These are phyloP conservation scores for Creolimax fragrantissima DNA, from an alignment of 78 protist genomes.

Conservation along the genomic window DNA sequence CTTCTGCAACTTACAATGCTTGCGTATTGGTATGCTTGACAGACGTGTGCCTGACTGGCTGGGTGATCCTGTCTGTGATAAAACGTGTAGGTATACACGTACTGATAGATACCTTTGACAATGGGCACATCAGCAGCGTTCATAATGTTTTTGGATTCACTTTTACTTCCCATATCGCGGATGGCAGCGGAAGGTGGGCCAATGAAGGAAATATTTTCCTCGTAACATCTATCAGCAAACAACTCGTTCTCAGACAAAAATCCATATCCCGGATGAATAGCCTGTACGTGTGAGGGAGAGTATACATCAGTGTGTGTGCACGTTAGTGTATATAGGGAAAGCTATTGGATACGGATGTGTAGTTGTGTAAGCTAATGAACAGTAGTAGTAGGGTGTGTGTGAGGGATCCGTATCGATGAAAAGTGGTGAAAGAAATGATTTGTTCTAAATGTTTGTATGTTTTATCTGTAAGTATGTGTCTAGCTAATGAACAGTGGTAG, in stretches of 20 bases:
- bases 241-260: slow-evolving; percentile 86
- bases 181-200: slow-evolving; percentile 78
- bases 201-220: slow-evolving; percentile 50
- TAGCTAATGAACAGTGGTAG: not conserved
- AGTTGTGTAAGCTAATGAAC: not conserved
- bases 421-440: not conserved
- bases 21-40: too few relatives aligned
- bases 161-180: slow-evolving; percentile 89
- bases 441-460: not conserved
- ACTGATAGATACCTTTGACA: slow-evolving; percentile 32
- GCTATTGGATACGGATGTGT: not conserved
- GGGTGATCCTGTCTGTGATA: too few relatives aligned
- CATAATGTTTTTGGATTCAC: slow-evolving; percentile 76
- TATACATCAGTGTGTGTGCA: not conserved
- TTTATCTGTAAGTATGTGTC: not conserved
- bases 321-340: not conserved
- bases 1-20: too few relatives aligned
- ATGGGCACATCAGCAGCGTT: slow-evolving; percentile 64
- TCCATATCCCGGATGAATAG: slow-evolving; percentile 95
- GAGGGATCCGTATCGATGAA: not conserved
- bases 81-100: too few relatives aligned
- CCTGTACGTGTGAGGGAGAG: slow-evolving; percentile 9
- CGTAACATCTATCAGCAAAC: slow-evolving; percentile 49
- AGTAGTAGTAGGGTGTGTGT: not conserved
- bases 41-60: too few relatives aligned